Conservation (phyloP, 1,284 basidiomycete genomes). For the Termitomyces sp. region DNA sequence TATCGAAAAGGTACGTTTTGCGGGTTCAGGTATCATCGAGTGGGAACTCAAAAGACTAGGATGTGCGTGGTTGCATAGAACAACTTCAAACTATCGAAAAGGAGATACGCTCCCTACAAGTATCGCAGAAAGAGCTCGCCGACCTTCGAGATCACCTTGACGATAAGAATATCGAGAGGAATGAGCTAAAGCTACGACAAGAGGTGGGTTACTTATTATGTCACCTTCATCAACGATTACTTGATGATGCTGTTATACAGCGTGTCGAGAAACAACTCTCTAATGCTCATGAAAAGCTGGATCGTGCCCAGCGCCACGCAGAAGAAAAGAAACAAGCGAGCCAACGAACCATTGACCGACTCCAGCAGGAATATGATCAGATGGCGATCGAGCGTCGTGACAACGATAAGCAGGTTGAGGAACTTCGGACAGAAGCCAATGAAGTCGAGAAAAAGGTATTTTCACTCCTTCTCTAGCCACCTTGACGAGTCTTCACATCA, state of each 20-base stretch:
- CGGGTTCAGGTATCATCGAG: neutral
- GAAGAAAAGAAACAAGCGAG: constrained; percentile 69
- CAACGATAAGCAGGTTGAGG: constrained; percentile 72
- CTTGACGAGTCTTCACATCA: neutral
- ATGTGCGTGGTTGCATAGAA: constrained; percentile 62
- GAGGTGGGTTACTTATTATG: constrained; percentile 44
- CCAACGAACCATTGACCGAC: constrained; percentile 62
- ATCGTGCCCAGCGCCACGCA: constrained; percentile 67
- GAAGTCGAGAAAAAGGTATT: constrained; percentile 58
- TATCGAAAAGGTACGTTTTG: constrained; percentile 61
- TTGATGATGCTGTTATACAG: constrained; percentile 34
- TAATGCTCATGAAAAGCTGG: constrained; percentile 75
- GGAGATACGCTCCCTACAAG: constrained; percentile 59
- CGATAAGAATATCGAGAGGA: constrained; percentile 65
- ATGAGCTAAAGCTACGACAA: constrained; percentile 58
- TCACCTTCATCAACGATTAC: neutral
- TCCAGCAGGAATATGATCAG: constrained; percentile 72
- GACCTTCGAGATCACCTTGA: constrained; percentile 65
- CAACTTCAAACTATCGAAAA: constrained; percentile 69
- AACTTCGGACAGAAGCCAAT: constrained; percentile 62
- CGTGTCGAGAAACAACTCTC: constrained; percentile 69
- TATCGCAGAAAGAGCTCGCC: constrained; percentile 56
- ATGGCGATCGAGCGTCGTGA: constrained; percentile 70
- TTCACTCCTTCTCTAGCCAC: neutral
- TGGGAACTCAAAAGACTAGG: constrained; percentile 34